These are phyloP conservation scores for Pythium folliculosum DNA, from an alignment of 352 stramenopile species.

Conservation along the genomic window DNA sequence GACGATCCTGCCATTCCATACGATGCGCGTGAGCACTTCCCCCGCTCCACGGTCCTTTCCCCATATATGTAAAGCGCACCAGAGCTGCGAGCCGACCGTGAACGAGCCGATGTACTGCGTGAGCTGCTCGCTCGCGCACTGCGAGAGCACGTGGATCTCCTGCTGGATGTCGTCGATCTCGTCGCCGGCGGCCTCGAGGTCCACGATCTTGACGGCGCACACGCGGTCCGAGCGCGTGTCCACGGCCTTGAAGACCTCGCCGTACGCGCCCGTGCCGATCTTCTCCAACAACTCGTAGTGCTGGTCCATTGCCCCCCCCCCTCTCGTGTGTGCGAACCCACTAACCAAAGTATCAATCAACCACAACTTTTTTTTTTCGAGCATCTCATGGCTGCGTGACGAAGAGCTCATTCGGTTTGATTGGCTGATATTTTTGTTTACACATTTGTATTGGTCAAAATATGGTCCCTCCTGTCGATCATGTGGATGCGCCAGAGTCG, in stretches of 20 bases:
- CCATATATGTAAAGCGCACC: constrained; percentile 31
- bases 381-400: constrained; percentile 3
- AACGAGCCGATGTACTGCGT: constrained; percentile 90
- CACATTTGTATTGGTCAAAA: constrained; percentile 5
- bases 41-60: not conserved
- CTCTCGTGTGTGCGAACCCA: constrained; percentile 1
- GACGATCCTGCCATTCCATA: constrained; percentile 70
- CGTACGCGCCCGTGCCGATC: constrained; percentile 81
- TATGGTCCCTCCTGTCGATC: not conserved
- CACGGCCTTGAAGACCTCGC: constrained; percentile 78
- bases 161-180: constrained; percentile 88
- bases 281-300: constrained; percentile 83
- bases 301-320: constrained; percentile 45
- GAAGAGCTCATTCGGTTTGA: not conserved
- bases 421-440: not conserved
- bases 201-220: constrained; percentile 85
- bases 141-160: constrained; percentile 90
- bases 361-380: not conserved
- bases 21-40: not conserved
- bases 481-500: too few relatives aligned
- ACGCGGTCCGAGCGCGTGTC: constrained; percentile 71
- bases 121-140: constrained; percentile 88
- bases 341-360: not conserved
- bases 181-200: constrained; percentile 80
- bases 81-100: constrained; percentile 81